These are phyloP conservation scores for Hypoxylon sp. DNA, from an alignment of 2,329 filamentous ascomycete species.

Conservation along the genomic window DNA sequence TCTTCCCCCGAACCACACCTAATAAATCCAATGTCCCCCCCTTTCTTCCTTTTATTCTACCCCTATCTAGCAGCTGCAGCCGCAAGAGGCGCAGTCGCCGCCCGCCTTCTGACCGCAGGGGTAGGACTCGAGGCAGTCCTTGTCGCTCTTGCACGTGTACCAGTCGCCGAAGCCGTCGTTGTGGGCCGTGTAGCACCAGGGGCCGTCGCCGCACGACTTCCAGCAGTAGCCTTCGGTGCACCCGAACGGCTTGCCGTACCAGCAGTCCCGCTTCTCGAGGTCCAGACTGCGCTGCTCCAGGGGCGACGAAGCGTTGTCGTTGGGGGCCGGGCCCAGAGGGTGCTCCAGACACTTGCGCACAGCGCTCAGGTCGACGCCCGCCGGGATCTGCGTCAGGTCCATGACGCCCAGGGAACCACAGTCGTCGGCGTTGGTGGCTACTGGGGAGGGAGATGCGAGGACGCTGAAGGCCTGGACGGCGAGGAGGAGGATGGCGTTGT, in stretches of 20 bases:
- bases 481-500: constrained; percentile 7
- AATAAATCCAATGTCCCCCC: not conserved
- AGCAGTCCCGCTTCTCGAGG: constrained; percentile 14
- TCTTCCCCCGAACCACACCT: not conserved
- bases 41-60: no score
- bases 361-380: constrained; percentile 1
- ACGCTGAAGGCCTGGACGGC: constrained; percentile 5
- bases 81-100: constrained; percentile 5
- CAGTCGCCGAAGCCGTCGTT: constrained; percentile 18
- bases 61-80: constrained; percentile 14
- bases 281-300: not conserved
- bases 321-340: constrained; percentile 4
- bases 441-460: constrained; percentile 2
- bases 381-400: not conserved
- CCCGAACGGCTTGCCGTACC: constrained; percentile 3
- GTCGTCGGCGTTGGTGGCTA: not conserved
- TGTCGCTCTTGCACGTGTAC: not conserved
- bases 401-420: not conserved
- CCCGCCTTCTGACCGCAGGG: not conserved
- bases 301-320: no score
- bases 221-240: constrained; percentile 17
- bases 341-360: constrained; percentile 10
- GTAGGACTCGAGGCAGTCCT: constrained; percentile 5
- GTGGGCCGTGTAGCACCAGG: constrained; percentile 18
- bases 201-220: constrained; percentile 17